Evolutionary conservation across 768 basidiomycete species (phyloP), one percentile per base, ranked within the genome.

Genomic region (Suillus alpinus): DNA sequence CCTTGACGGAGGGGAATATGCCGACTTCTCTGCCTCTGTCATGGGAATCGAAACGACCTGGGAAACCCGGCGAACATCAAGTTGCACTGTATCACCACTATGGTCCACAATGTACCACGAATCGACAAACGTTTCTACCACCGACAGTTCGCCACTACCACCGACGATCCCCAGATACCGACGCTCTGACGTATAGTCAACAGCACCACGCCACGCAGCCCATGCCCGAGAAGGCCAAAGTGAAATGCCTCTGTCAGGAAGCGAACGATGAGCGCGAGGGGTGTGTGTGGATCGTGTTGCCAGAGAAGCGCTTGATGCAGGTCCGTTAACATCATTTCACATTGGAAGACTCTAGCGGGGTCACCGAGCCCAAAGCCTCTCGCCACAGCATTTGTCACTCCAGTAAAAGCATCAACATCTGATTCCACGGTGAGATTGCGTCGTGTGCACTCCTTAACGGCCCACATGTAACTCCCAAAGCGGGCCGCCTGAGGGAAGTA

Each of bases 221-320:
- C 69, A 70, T n/a, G 69, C 63, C 69, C 69, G 71, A 9, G 69
- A 69, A 10, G 69, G 69, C 39, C 58, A 69, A 32, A 18, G 32
- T 4, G 61, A 23, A 40, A 20, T 12, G 7, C 16, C 39, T 0
- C 41, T 6, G 10, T 52, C 20, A n/a, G 58, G 29, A 2, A 13
- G 16, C 32, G 43, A 40, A 16, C 69, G 67, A 16, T 63, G 61
- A 5, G 57, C 53, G 40, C 61, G 63, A 6, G 41, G 23, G n/a
- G n/a, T 5, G 59, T 20, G 20, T 62, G 43, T 1, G 66, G 46
- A 10, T 49, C 63, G 10, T 70, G 69, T 9, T 71, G 65, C 69
- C 69, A 70, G 29, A 70, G 20, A 18, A 70, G 34, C 5, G 61
- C 61, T 14, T 47, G 31, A n/a, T 71, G 62, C 7, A 70, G 34